Evolutionary conservation across 73 alveolate species (phyloP).

Genomic region (Uronychia setigera): DNA sequence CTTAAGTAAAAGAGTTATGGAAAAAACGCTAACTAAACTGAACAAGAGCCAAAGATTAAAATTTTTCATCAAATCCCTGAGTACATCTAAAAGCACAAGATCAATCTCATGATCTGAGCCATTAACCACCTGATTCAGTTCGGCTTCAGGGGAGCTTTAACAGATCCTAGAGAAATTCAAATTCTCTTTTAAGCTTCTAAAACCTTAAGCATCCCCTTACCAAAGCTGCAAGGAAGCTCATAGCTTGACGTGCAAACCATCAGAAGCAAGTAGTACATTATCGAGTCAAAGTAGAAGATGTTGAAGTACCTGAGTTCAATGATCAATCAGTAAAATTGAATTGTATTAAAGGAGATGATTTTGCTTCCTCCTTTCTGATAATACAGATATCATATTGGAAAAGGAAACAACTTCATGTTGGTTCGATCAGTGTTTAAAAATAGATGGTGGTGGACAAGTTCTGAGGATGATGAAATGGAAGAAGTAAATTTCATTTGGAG

Average conservation of each 20-base stretch:
- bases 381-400: constrained; percentile 32
- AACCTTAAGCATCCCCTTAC: background rate
- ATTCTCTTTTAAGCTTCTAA: background rate
- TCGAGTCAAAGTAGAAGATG: background rate
- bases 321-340: background rate
- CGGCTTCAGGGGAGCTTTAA: background rate
- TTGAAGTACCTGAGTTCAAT: background rate
- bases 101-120: background rate
- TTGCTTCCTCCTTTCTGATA: background rate
- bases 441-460: constrained; percentile 32
- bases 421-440: constrained; percentile 24
- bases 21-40: background rate
- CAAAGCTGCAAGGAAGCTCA: background rate
- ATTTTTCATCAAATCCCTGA: background rate
- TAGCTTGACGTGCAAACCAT: background rate
- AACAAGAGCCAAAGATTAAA: background rate
- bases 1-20: background rate
- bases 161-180: background rate
- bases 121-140: background rate
- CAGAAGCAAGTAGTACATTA: background rate
- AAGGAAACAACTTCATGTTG: constrained; percentile 27
- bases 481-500: constrained; percentile 37
- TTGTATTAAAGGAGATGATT: background rate
- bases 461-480: constrained; percentile 14
- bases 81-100: background rate